These are phyloP conservation scores for Puccinia brachypodii DNA, from an alignment of 1,284 basidiomycete genomes.

Conservation along the genomic window DNA sequence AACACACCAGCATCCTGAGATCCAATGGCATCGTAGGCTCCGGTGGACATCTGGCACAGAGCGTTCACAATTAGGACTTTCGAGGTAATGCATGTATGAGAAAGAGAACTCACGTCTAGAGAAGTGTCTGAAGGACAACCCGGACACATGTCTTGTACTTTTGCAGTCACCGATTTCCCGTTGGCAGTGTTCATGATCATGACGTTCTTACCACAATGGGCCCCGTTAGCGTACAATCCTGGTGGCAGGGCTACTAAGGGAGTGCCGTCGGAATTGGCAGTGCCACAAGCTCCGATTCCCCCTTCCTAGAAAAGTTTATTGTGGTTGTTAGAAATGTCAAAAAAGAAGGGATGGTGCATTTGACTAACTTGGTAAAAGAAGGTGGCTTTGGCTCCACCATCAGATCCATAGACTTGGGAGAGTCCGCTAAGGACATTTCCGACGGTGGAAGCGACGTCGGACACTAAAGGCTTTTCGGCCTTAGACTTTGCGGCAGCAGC, in stretches of 20 bases:
- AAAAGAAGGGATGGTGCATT: too few relatives aligned
- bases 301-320: conserved; percentile 33
- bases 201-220: conserved; percentile 41
- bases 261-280: conserved; percentile 30
- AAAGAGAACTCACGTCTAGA: conserved; percentile 22
- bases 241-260: conserved; percentile 41
- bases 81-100: background rate
- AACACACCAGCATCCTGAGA: conserved; percentile 29
- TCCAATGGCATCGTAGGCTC: conserved; percentile 43
- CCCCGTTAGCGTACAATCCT: conserved; percentile 37
- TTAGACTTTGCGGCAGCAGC: background rate
- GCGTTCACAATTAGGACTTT: background rate
- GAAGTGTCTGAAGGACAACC: conserved; percentile 34
- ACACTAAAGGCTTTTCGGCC: background rate
- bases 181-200: conserved; percentile 43
- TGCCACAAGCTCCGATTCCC: conserved; percentile 43
- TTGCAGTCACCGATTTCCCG: conserved; percentile 39
- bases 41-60: conserved; percentile 38
- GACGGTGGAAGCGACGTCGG: background rate
- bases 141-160: conserved; percentile 46
- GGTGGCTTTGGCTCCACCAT: conserved; percentile 41
- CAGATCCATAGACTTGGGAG: conserved; percentile 33
- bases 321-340: background rate
- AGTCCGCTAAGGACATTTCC: conserved; percentile 5
- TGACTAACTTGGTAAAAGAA: conserved; percentile 43